phyloP scores from a whole-genome alignment of 768 basidiomycete genomes.

The Tulasnella sp. region DNA sequence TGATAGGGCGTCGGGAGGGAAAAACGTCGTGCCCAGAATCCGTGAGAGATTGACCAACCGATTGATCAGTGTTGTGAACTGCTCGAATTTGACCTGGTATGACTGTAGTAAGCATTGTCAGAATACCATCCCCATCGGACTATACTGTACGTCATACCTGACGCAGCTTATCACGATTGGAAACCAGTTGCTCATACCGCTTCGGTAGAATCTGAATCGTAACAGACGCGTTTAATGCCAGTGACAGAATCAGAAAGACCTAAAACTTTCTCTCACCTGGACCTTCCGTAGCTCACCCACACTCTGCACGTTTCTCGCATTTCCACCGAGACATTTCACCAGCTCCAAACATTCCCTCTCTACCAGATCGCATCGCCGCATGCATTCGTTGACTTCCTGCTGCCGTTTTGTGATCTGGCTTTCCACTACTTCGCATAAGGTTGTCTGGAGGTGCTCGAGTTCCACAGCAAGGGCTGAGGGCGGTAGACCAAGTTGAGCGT shows the following conservation, averaged over 20 bases:
- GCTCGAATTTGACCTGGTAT: slow-evolving; percentile 46
- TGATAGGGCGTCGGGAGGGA: slow-evolving; percentile 38
- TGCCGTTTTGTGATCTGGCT: slow-evolving; percentile 52
- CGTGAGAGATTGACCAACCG: slow-evolving; percentile 47
- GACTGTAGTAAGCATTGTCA: background rate
- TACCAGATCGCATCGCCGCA: slow-evolving; percentile 44
- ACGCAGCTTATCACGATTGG: slow-evolving; percentile 64
- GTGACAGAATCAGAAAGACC: background rate
- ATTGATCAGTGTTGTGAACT: slow-evolving; percentile 55
- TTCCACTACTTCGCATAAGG: slow-evolving; percentile 65
- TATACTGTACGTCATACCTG: slow-evolving; percentile 39
- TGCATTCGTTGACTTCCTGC: slow-evolving; percentile 69
- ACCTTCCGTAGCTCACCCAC: slow-evolving; percentile 54
- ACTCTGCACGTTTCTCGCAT: slow-evolving; percentile 32
- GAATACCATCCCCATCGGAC: background rate
- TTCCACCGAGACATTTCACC: slow-evolving; percentile 54
- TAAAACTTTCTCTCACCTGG: slow-evolving; percentile 32
- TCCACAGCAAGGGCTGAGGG: slow-evolving; percentile 71
- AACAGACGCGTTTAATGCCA: background rate
- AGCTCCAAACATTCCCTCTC: slow-evolving; percentile 58
- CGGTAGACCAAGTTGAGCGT: slow-evolving; percentile 74
- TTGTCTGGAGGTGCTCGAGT: slow-evolving; percentile 54
- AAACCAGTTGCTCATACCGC: slow-evolving; percentile 53
- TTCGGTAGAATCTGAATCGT: slow-evolving; percentile 41
- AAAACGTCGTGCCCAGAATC: slow-evolving; percentile 51